Evolutionary conservation across 345 rosid species (phyloP).

Genomic region (Eucalyptus curtisii): DNA sequence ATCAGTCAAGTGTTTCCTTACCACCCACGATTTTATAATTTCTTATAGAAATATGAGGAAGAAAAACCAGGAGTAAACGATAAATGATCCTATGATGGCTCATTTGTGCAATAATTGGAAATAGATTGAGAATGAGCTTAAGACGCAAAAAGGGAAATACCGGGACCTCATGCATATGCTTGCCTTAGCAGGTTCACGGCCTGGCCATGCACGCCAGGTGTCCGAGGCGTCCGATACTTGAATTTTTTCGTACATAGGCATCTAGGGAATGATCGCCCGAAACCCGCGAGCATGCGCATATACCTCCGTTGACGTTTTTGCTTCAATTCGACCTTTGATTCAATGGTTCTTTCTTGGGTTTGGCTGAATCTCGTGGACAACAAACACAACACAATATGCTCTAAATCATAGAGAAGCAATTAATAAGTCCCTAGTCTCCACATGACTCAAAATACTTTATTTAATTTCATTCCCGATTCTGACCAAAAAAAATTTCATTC

Average conservation of each 20-base stretch:
- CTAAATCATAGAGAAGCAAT: background rate
- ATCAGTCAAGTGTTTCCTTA: background rate
- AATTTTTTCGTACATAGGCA: background rate
- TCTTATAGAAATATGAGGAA: background rate
- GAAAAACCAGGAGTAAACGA: background rate
- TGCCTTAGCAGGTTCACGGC: background rate
- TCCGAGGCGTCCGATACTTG: background rate
- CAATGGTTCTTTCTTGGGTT: background rate
- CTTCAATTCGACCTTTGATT: background rate
- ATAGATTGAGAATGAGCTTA: background rate
- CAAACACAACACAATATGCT: background rate
- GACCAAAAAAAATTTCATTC: background rate
- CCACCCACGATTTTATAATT: background rate
- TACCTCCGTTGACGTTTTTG: background rate
- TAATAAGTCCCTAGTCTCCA: background rate
- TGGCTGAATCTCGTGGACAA: background rate
- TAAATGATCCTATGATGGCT: background rate
- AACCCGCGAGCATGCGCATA: background rate
- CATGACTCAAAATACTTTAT: background rate
- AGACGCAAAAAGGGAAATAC: background rate
- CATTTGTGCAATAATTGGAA: background rate
- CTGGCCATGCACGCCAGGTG: background rate
- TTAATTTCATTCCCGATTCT: background rate
- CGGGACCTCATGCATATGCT: background rate
- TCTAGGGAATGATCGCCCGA: background rate